Conservation (phyloP, 2,329 filamentous ascomycete genomes). For the Myriosclerotinia scirpicola region DNA sequence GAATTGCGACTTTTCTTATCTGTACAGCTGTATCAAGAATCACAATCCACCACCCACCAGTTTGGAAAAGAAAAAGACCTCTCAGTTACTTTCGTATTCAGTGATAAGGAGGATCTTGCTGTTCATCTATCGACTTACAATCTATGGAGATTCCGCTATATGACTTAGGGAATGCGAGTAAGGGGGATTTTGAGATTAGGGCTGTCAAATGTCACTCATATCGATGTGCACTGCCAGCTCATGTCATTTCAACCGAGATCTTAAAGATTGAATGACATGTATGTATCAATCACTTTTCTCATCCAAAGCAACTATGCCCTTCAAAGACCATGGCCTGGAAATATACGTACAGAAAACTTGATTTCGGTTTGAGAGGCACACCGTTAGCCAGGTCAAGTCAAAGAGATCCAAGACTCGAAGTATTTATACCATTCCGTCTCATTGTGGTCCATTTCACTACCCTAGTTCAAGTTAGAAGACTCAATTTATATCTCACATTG, state of each 20-base stretch:
- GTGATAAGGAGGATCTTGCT: constrained; percentile 11
- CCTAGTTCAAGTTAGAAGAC: neutral
- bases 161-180: too few relatives aligned
- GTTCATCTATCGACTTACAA: neutral
- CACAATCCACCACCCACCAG: constrained; percentile 36
- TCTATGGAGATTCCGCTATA: too few relatives aligned
- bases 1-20: constrained; percentile 36
- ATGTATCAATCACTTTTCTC: neutral
- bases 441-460: neutral
- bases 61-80: constrained; percentile 8
- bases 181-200: neutral
- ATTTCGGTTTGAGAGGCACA: neutral
- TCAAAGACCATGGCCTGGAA: neutral
- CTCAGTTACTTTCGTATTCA: constrained; percentile 12
- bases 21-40: constrained; percentile 42
- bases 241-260: neutral
- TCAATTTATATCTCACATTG: neutral
- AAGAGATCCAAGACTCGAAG: neutral
- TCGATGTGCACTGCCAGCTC: neutral
- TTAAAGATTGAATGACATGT: neutral
- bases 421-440: too few relatives aligned
- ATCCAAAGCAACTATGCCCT: neutral
- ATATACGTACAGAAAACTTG: neutral
- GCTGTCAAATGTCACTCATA: neutral
- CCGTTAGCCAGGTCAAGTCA: neutral